Evolutionary conservation across 78 protist genomes (phyloP), one percentile per base, ranked within the genome.

Genomic region (Emiliania huxleyi): DNA sequence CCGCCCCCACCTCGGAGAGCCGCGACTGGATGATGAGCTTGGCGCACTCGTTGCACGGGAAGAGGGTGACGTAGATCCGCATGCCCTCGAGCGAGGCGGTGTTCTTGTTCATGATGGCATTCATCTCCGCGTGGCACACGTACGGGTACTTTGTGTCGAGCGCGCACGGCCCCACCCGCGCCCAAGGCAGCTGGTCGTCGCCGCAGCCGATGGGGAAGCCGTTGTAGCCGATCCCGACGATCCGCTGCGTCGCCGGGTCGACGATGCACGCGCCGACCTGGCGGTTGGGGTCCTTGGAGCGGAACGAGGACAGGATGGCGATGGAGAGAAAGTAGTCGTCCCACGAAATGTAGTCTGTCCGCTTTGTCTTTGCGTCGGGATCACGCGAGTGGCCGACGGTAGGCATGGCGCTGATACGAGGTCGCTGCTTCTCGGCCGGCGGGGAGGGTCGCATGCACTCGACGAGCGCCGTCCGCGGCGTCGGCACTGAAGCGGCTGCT

Each of bases 171-270:
- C 38, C 85, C 4, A 0, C 33, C 12, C 38, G 85, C 3, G 44
- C 38, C 95, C 95, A 94, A 3, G 95, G 94, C 38, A 95, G 94
- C 8, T 25, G 71, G 90, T 96, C 96, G 52, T 96, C 97, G 91
- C 38, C 19, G 94, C 96, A 94, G 8, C 97, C 97, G n/a, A 40
- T 69, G 11, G 97, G 97, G 93, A 96, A 93, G 6, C 97, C 97
- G 77, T 96, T 96, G 94, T 96, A 96, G 43, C 97, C 97, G 35
- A 96, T 95, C 33, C 97, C 97, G 4, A 96, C 95, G 38, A 96
- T 95, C 15, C 85, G 85, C 33, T 22, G 85, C 35, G 33, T 4
- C 71, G 89, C 79, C 23, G 94, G 93, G 84, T 91, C 95, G 33
- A 96, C 95, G 25, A 96, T 95, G 96, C 97, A 96, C 38, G 96